Evolutionary conservation across 208 protist genomes (phyloP).

Genomic region (Crithidia sp.): DNA sequence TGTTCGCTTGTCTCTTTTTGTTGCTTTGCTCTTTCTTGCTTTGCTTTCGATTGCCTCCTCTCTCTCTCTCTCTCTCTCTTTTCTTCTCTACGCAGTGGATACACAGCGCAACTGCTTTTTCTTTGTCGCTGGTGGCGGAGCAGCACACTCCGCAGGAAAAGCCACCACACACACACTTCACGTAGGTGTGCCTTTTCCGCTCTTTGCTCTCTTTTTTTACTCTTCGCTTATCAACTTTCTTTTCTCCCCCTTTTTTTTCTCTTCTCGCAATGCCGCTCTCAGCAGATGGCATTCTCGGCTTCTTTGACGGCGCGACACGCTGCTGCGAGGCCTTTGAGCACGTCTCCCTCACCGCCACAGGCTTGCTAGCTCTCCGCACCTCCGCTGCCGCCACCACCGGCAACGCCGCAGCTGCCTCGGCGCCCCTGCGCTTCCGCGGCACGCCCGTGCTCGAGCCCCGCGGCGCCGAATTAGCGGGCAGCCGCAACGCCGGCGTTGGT

Average conservation of each 20-base stretch:
- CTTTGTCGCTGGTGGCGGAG: too few relatives aligned
- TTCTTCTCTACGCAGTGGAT: too few relatives aligned
- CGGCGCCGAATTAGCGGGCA: not conserved
- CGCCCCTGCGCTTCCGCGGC: not conserved
- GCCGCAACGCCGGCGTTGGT: not conserved
- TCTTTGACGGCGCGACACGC: conserved; percentile 8
- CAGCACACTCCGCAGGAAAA: too few relatives aligned
- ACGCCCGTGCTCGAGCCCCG: conserved; percentile 1
- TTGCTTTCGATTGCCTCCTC: not conserved
- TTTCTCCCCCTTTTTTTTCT: not conserved
- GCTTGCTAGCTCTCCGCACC: not conserved
- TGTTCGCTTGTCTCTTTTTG: conserved; percentile 3
- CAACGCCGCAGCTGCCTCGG: not conserved
- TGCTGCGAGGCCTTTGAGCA: conserved; percentile 28
- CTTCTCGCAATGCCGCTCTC: conserved; percentile 20
- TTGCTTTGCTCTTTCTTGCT: not conserved
- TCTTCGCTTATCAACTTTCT: too few relatives aligned
- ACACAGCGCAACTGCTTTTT: too few relatives aligned
- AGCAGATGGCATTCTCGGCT: conserved; percentile 13
- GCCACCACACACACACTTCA: too few relatives aligned
- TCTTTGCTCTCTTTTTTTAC: too few relatives aligned
- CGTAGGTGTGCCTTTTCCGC: too few relatives aligned
- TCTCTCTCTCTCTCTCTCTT: too few relatives aligned
- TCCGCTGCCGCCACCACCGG: not conserved
- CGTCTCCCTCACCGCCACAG: conserved; percentile 16